A percentile compares a stretch with the other conserved stretches of the same genome.
These are phyloP conservation scores for Nitzschia sp. DNA, from an alignment of 108 stramenopile species.

Conservation along the genomic window DNA sequence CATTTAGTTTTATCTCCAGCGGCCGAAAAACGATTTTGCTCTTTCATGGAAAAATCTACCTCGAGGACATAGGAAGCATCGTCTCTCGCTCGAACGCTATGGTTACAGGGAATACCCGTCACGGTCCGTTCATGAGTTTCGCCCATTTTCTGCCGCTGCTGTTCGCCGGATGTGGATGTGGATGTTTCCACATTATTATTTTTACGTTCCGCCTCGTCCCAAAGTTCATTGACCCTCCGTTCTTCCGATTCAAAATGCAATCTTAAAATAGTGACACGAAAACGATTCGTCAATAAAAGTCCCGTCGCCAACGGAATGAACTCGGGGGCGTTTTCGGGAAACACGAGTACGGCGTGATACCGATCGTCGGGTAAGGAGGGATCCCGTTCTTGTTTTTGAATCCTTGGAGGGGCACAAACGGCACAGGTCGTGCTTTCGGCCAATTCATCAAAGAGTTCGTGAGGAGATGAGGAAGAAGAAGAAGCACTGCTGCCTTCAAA, in stretches of 20 bases:
- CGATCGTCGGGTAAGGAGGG: not conserved
- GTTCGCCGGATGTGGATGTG: not conserved
- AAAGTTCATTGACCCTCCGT: no score
- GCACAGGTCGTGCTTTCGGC: no score
- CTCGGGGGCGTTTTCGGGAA: not conserved
- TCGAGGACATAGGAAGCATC: not conserved
- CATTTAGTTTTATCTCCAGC: not conserved
- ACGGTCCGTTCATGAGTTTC: not conserved
- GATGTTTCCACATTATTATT: no score
- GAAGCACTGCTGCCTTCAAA: not conserved
- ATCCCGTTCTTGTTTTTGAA: no score
- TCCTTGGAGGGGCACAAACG: no score
- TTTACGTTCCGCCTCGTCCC: no score
- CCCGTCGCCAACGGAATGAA: slow-evolving; percentile 9
- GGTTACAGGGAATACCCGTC: slow-evolving; percentile 1
- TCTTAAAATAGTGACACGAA: slow-evolving; percentile 1
- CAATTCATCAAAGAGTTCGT: not conserved
- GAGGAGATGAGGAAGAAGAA: not conserved
- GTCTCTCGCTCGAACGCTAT: not conserved
- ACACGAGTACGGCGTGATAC: not conserved
- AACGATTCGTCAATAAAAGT: slow-evolving; percentile 1
- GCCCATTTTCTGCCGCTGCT: not conserved
- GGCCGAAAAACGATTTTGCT: not conserved
- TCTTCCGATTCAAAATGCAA: slow-evolving; percentile 2
- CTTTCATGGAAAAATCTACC: not conserved